These are phyloP conservation scores for Erigeron canadensis DNA, from an alignment of 129 eudicot species.

Conservation along the genomic window DNA sequence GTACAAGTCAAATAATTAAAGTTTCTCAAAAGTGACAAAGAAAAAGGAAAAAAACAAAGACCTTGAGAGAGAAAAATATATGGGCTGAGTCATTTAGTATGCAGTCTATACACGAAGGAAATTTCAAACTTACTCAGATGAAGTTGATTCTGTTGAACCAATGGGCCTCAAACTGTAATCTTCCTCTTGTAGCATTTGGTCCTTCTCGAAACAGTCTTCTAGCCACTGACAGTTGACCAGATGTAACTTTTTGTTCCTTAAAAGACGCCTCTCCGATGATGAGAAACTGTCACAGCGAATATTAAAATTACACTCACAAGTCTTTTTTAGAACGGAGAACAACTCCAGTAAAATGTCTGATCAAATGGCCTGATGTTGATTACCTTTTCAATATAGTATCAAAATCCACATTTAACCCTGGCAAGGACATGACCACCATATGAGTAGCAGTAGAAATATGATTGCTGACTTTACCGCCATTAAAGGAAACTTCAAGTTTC, in stretches of 20 bases:
- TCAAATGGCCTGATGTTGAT: constrained; percentile 2
- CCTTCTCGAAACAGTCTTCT: constrained; percentile 62
- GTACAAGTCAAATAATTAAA: neutral
- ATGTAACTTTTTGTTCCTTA: constrained; percentile 51
- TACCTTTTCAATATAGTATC: constrained; percentile 53
- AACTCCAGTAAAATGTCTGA: neutral
- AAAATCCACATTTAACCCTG: constrained; percentile 43
- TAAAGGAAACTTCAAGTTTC: constrained; percentile 67
- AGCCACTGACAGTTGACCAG: constrained; percentile 75
- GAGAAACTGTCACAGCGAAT: constrained; percentile 53
- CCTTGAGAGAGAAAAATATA: neutral
- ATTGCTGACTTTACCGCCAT: constrained; percentile 67
- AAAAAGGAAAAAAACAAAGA: too few species aligned
- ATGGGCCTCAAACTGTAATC: constrained; percentile 54
- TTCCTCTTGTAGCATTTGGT: constrained; percentile 56
- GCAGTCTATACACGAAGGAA: neutral
- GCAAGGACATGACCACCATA: constrained; percentile 52
- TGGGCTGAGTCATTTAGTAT: neutral
- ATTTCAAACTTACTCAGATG: constrained; percentile 42
- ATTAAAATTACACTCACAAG: constrained; percentile 10
- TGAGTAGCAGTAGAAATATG: constrained; percentile 68
- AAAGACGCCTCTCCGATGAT: constrained; percentile 44
- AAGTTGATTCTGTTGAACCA: constrained; percentile 38
- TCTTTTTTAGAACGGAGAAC: neutral
- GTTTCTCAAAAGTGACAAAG: neutral